Conservation (phyloP, 768 basidiomycete species). For the Suillus spraguei region DNA sequence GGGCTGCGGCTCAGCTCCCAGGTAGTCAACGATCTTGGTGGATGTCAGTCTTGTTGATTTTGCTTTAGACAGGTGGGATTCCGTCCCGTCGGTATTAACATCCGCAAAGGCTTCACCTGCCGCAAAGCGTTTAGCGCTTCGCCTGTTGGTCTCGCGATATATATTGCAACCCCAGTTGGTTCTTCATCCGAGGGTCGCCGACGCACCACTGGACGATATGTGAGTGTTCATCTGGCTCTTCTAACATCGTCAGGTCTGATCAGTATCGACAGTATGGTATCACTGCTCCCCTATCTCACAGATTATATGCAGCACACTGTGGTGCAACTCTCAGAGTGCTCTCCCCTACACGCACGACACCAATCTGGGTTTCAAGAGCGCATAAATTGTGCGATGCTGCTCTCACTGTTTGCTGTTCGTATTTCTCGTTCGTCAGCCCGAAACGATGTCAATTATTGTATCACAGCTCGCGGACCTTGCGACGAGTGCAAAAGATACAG, state of each 20-base stretch:
- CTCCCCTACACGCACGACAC: conserved; percentile 3
- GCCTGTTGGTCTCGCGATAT: conserved; percentile 55
- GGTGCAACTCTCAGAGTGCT: conserved; percentile 9
- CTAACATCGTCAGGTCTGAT: neutral
- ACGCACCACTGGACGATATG: neutral
- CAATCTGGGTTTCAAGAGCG: conserved; percentile 25
- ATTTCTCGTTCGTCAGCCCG: neutral
- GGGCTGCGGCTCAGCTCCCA: conserved; percentile 71
- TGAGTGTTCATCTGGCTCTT: neutral
- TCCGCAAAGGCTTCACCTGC: conserved; percentile 60
- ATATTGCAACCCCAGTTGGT: conserved; percentile 51
- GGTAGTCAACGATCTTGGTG: conserved; percentile 36
- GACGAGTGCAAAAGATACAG: conserved; percentile 3
- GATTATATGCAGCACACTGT: conserved; percentile 8
- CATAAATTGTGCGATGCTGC: conserved; percentile 35
- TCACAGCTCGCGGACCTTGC: conserved; percentile 27
- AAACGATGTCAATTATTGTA: neutral
- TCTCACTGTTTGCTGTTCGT: conserved; percentile 41
- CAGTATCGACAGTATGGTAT: neutral
- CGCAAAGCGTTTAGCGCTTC: conserved; percentile 58
- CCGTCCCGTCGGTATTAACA: conserved; percentile 44
- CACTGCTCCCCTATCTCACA: conserved; percentile 1
- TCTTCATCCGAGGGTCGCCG: neutral
- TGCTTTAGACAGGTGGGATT: conserved; percentile 54
- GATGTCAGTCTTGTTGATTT: conserved; percentile 14